A percentile compares a stretch with the other conserved stretches of the same genome.
phyloP scores from a whole-genome alignment of 2,329 filamentous ascomycete genomes.

The Paecilomyces variotii region DNA sequence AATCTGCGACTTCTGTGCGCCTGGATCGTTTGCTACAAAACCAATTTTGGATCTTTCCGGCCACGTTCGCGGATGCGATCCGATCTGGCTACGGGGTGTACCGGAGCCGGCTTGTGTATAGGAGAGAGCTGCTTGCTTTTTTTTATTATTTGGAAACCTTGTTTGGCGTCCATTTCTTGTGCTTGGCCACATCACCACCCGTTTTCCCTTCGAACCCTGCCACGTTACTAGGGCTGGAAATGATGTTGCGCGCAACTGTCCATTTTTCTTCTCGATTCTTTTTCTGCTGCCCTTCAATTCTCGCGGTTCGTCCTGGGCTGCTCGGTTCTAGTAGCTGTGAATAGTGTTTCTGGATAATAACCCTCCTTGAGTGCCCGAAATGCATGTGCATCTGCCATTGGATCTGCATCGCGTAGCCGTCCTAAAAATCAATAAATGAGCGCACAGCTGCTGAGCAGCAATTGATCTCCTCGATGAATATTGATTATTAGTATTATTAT shows the following conservation, averaged over 20 bases:
- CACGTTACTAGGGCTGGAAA: conserved; percentile 33
- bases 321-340: not conserved
- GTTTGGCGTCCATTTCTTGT: conserved; percentile 13
- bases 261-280: conserved; percentile 11
- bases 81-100: conserved; percentile 2
- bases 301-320: conserved; percentile 10
- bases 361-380: not conserved
- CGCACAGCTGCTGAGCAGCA: too few species aligned
- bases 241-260: conserved; percentile 14
- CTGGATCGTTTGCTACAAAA: not conserved
- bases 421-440: not conserved
- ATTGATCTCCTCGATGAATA: too few species aligned
- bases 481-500: too few species aligned
- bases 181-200: conserved; percentile 14
- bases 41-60: not conserved
- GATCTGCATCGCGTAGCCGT: not conserved
- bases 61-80: not conserved
- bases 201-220: conserved; percentile 24
- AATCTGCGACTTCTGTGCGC: not conserved
- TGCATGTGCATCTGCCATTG: not conserved
- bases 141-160: conserved; percentile 8
- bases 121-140: conserved; percentile 18
- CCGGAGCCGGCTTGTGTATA: conserved; percentile 19
- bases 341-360: not conserved
- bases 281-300: conserved; percentile 11